A percentile compares a stretch with the other conserved stretches of the same genome.
Evolutionary conservation across 805 yeast genomes (phyloP).

Genomic region (Metschnikowia chrysomelidarum): DNA sequence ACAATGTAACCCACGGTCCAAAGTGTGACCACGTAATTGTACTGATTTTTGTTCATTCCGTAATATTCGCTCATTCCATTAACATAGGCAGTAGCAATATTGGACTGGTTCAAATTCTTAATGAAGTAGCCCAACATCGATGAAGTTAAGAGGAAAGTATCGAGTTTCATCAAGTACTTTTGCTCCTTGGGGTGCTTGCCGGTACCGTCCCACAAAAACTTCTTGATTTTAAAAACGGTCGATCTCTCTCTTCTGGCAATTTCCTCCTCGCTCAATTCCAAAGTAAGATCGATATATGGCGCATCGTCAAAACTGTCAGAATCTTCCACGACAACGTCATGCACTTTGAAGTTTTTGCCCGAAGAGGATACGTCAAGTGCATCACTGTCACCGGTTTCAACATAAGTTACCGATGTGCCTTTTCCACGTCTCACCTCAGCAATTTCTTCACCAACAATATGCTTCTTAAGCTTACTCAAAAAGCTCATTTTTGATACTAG

Average conservation of each 20-base stretch:
- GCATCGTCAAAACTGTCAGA: background rate
- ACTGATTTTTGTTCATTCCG: conserved; percentile 18
- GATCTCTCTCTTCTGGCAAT: conserved; percentile 20
- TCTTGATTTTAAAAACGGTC: conserved; percentile 22
- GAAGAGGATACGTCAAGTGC: background rate
- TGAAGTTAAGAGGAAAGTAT: conserved; percentile 25
- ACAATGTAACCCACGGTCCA: conserved; percentile 19
- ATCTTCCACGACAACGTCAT: conserved; percentile 2
- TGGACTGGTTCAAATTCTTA: conserved; percentile 20
- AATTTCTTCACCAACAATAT: conserved; percentile 11
- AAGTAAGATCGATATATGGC: conserved; percentile 12
- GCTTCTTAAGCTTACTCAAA: background rate
- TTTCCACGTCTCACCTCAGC: conserved; percentile 3
- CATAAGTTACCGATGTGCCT: background rate
- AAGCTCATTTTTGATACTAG: no score
- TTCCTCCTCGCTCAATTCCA: conserved; percentile 19
- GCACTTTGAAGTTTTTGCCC: background rate
- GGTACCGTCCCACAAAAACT: conserved; percentile 37
- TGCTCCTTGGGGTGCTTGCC: conserved; percentile 39
- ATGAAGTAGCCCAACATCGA: conserved; percentile 21
- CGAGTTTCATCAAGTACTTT: conserved; percentile 33
- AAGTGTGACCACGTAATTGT: conserved; percentile 17
- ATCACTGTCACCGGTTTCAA: background rate
- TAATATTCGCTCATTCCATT: conserved; percentile 21
- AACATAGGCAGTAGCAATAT: conserved; percentile 19